Evolutionary conservation across 2,329 filamentous ascomycete species (phyloP).

Genomic region (Sclerotinia glacialis): DNA sequence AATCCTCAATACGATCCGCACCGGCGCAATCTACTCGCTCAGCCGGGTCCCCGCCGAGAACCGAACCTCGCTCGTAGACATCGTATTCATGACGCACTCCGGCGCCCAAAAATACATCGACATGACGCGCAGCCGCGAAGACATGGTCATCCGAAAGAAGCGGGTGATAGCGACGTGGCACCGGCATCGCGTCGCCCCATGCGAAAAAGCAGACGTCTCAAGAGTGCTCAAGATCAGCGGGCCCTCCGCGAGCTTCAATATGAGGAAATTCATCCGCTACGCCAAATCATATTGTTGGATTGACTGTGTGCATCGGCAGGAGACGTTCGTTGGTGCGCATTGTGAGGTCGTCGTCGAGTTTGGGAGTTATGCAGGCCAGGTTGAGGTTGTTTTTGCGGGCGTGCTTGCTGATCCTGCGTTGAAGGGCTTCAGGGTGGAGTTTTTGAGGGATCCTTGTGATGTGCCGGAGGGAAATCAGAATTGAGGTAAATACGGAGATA

Average conservation of each 20-base stretch:
- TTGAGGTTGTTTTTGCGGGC: background rate
- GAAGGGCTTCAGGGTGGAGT: background rate
- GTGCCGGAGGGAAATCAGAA: too few relatives aligned
- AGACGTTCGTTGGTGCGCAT: background rate
- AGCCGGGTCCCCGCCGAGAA: too few relatives aligned
- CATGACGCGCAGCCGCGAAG: background rate
- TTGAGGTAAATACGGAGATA: too few relatives aligned
- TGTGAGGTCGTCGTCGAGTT: slow-evolving; percentile 1
- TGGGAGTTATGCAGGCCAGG: background rate
- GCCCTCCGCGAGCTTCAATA: background rate
- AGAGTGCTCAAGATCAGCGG: background rate
- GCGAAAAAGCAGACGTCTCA: background rate
- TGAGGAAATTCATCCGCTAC: background rate
- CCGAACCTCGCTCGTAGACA: background rate
- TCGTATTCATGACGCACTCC: background rate
- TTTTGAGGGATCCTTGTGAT: slow-evolving; percentile 5
- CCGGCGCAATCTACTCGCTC: background rate
- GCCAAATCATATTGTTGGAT: background rate
- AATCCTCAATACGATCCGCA: background rate
- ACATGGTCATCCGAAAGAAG: background rate
- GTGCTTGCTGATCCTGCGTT: background rate
- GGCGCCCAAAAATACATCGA: background rate
- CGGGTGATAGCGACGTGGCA: background rate
- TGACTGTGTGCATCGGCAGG: background rate
- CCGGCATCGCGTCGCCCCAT: background rate